Base-by-base conservation (phyloP, 2,329 filamentous ascomycete species). In the Orbilia quercus region DNA sequence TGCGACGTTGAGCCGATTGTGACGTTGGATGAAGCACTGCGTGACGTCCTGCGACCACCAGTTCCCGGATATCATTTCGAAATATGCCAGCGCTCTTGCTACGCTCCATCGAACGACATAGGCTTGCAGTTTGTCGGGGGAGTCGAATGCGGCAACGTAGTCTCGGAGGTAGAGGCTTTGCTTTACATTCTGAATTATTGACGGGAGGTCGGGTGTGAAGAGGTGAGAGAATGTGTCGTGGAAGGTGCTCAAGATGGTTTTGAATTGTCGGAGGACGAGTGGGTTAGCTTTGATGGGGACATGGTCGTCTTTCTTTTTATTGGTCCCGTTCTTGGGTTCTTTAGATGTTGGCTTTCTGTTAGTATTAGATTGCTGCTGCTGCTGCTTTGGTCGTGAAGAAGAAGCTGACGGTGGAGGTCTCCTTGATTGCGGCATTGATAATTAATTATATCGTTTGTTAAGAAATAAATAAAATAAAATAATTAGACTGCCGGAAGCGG, bases 101-200 rank as follows among this genome's bases (percentile, higher is more conserved):
- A 94, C 91, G 80, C 92, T 96, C 93, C 94, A 99, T 77, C 95
- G 84, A 60, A 91, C 87, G 7, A 92, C 91, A 82, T 99, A 99
- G 7, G 90, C 91, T 73, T 90, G 87, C 16, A 97, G 84, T 77
- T 89, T 86, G 47, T 90, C 87, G 63, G 87, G 84, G 48, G 84
- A 84, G 0, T 88, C 88, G 81, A 98, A 99, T 0, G 94, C 94
- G 14, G 84, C 82, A 11, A 84, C 84, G 81, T 98, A 98, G 80
- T 98, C 91, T 31, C 95, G 87, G 69, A 90, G 88, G 80, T 90
- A 98, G 7, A 99, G 84, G 75, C 94, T 91, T 6, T 88, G 85
- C 81, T 98, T 99, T 75, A 98, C 87, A 58, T 89, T 87, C 79
- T 96, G 94, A 18, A 98, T 84, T 2, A 88, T 80, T 0, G 83